Evolutionary conservation across 352 stramenopile species (phyloP).

Genomic region (Phytophthora idaei): DNA sequence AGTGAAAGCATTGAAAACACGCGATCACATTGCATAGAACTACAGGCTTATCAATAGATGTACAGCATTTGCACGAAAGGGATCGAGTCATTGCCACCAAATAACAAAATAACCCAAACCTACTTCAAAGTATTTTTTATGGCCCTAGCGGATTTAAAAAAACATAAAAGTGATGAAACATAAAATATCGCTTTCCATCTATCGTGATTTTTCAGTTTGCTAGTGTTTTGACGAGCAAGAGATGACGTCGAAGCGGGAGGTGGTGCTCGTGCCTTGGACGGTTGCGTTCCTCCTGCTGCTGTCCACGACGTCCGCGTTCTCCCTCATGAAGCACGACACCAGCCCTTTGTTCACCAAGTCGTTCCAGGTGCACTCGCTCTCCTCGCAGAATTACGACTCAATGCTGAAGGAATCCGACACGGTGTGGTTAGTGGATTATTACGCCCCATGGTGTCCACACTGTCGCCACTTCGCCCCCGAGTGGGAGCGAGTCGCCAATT

Average conservation of each 20-base stretch:
- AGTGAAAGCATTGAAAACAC: constrained; percentile 23
- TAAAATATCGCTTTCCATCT: neutral
- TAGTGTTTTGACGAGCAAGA: neutral
- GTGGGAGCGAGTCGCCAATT: constrained; percentile 70
- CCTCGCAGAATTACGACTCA: constrained; percentile 40
- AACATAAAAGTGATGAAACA: neutral
- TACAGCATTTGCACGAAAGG: neutral
- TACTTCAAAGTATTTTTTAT: too few species aligned
- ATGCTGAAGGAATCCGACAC: constrained; percentile 56
- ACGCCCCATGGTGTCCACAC: constrained; percentile 86
- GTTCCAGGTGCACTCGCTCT: constrained; percentile 62
- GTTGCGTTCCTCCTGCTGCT: constrained; percentile 16
- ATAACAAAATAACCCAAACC: too few species aligned
- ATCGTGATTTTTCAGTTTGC: constrained; percentile 5
- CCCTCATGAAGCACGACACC: constrained; percentile 46
- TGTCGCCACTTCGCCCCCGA: constrained; percentile 80
- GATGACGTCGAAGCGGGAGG: constrained; percentile 1
- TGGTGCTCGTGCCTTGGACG: constrained; percentile 12
- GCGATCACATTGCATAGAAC: constrained; percentile 34
- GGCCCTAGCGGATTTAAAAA: neutral
- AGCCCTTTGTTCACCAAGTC: constrained; percentile 71
- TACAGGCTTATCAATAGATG: neutral
- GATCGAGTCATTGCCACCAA: too few species aligned
- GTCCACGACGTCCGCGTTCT: constrained; percentile 20
- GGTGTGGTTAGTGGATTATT: constrained; percentile 87